Evolutionary conservation across 352 stramenopile genomes (phyloP), one percentile per base, ranked within the genome.

Genomic region (Peronospora farinosa): DNA sequence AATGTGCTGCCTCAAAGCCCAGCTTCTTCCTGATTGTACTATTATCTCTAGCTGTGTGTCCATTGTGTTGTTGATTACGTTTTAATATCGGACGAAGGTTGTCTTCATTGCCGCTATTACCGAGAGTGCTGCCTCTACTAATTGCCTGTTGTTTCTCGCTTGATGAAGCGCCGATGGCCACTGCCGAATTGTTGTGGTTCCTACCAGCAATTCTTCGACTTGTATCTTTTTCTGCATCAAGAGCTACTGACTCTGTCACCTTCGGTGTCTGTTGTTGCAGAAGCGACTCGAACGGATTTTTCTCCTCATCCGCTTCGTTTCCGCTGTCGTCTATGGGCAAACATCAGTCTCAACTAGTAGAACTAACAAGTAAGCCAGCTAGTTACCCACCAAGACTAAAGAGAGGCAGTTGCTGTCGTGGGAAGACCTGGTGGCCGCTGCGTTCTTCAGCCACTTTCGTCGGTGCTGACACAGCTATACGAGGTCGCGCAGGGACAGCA

Each of bases 281-380:
- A 13, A 88, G 50, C 12, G 71, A 77, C 19, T 73, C 78, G 48
- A 88, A 88, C 17, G 78, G 78, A 48, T 88, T 87, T 43, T 68
- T 63, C 7, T 72, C 52, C 13, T 67, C 53, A 11, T 67, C 48
- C 1, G 46, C 63, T 51, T 67, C 65, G 19, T 58, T 52, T 15
- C 44, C 70, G 7, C 58, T 66, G 12, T 74, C 57, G 28, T 72
- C 70, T 63, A 21, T 21, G 19, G 19, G 19, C 3, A 21, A 21
- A 21, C 19, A 21, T 21, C 19, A 21, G 19, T 19, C 50, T 5
- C 41, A 5, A 40, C 25, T 3, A 21, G 19, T 21, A 57, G 10
- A 62, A 19, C 40, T 2, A 39, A 13, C 5, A 56, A 13, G 2
- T 27, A 0, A 33, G 31, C 23, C 12, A 43, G 47, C 3, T 3